A percentile compares a stretch with the other conserved stretches of the same genome.
These are phyloP conservation scores for Cladosporium phlei DNA, from an alignment of 2,329 filamentous ascomycete genomes.

Conservation along the genomic window DNA sequence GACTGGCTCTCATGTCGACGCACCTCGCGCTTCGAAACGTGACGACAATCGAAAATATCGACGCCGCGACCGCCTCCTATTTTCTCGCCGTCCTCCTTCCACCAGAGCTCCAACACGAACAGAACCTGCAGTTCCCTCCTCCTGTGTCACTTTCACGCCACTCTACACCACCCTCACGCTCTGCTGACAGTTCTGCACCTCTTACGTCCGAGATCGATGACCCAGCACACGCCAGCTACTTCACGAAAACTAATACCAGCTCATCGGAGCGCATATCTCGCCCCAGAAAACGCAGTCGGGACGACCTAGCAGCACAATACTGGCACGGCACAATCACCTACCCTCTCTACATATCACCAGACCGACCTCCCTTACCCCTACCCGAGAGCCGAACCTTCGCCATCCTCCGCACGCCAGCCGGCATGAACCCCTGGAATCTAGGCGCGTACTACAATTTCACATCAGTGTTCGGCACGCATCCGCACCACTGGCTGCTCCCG, in stretches of 20 bases:
- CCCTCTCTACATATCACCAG: conserved; percentile 42
- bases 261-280: conserved; percentile 35
- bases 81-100: conserved; percentile 71
- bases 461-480: conserved; percentile 68
- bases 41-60: conserved; percentile 79
- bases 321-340: conserved; percentile 52
- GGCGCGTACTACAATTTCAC: conserved; percentile 67
- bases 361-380: conserved; percentile 32
- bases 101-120: conserved; percentile 28
- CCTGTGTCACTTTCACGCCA: not conserved
- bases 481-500: conserved; percentile 77
- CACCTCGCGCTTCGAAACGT: conserved; percentile 68
- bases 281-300: conserved; percentile 8
- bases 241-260: conserved; percentile 25
- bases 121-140: conserved; percentile 12
- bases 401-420: conserved; percentile 65
- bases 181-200: conserved; percentile 22
- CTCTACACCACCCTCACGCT: conserved; percentile 13
- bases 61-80: conserved; percentile 57
- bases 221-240: conserved; percentile 29
- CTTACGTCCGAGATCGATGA: conserved; percentile 33
- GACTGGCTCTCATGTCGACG: conserved; percentile 70
- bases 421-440: conserved; percentile 83
- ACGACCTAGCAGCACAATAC: conserved; percentile 14
- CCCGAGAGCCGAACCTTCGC: conserved; percentile 60